Conservation (phyloP, 495 filamentous ascomycete genomes). For the Penicillium bialowiezense region DNA sequence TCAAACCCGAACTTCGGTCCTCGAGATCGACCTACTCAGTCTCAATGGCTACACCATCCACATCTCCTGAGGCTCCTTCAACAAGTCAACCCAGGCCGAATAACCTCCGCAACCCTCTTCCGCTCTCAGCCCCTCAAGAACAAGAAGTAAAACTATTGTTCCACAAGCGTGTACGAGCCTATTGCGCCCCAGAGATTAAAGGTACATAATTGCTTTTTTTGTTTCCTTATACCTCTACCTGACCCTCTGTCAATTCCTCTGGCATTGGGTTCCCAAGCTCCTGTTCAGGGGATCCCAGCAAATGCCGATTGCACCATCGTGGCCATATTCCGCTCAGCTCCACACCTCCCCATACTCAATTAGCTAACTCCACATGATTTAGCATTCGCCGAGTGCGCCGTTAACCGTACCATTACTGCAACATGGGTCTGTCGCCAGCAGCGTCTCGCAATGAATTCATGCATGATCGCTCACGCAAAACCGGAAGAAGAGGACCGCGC, state of each 20-base stretch:
- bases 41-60: conserved; percentile 25
- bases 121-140: conserved; percentile 90
- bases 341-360: background rate
- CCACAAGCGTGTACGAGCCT: conserved; percentile 75
- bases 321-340: conserved; percentile 1
- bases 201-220: conserved; percentile 46
- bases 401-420: conserved; percentile 77
- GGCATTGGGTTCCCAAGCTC: background rate
- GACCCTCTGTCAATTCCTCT: background rate
- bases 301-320: background rate
- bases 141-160: conserved; percentile 86
- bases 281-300: background rate
- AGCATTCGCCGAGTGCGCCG: conserved; percentile 91
- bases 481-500: conserved; percentile 82
- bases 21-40: conserved; percentile 12
- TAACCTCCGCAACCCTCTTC: conserved; percentile 73
- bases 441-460: conserved; percentile 84
- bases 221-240: background rate
- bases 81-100: conserved; percentile 24
- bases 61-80: conserved; percentile 19
- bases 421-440: conserved; percentile 79
- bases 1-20: conserved; percentile 17
- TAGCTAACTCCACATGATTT: conserved; percentile 3
- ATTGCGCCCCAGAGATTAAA: conserved; percentile 84
- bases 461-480: conserved; percentile 84